Base-by-base conservation (phyloP, 306 rosid species). In the Rosa lucieae region DNA sequence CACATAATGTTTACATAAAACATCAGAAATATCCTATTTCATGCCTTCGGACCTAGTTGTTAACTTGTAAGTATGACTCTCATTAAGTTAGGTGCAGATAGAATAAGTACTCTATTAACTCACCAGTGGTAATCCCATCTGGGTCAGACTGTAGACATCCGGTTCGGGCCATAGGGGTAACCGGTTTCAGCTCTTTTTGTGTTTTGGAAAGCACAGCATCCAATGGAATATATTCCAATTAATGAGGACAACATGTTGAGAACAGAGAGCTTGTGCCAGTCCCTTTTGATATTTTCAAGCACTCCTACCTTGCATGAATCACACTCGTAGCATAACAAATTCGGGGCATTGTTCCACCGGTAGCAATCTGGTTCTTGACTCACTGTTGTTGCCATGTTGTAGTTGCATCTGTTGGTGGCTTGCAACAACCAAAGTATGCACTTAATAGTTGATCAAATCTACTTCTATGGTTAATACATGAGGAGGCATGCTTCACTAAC, bases 241-340 rank as follows among this genome's bases (percentile, higher is more conserved):
- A 23, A 96, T 93, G 72, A 96, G 98, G 43, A 93, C 55, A 26
- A 93, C 82, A 40, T 86, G 21, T 82, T 90, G 18, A 96, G 94
- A 39, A 96, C 91, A 3, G 94, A 88, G 74, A 96, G 87, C 83
- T 96, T 96, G 81, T 84, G 98, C 99, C 99, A 96, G 26, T 89
- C 91, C 73, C 87, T 82, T 71, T 92, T 84, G 20, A 89, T 85
- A 46, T 88, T 82, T 80, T 96, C 98, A 20, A 91, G 88, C 40
- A 96, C 98, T 51, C 97, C 98, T 6, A 92, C 97, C 66, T 93
- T 96, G 97, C 99, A 96, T 0, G 99, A 91, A 71, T 90, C 93
- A 48, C 99, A 96, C 84, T 96, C 99, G 78, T 89, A 96, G 87
- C 99, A 96, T 2, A 93, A 73, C 78, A 96, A 4, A 21, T 78